phyloP scores from a whole-genome alignment of 768 basidiomycete species.

The Pleurotus tuoliensis region DNA sequence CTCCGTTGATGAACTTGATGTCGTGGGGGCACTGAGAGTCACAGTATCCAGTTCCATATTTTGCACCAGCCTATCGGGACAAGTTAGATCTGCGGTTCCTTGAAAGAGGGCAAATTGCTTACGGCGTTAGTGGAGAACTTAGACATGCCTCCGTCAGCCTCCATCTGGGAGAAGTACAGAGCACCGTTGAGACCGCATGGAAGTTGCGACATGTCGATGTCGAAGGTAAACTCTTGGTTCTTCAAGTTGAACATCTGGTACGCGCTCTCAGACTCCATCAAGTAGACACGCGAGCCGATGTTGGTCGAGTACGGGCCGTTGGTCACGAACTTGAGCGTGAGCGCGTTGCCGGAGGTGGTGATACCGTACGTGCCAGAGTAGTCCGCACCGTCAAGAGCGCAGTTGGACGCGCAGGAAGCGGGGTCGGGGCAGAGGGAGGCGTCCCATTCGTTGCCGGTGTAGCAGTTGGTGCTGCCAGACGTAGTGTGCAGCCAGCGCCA shows the following conservation, averaged over 20 bases:
- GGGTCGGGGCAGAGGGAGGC: conserved; percentile 36
- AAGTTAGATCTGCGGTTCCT: background rate
- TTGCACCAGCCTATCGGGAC: conserved; percentile 28
- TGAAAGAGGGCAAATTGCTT: background rate
- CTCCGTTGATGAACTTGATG: conserved; percentile 43
- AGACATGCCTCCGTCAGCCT: conserved; percentile 36
- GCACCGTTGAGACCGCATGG: conserved; percentile 47
- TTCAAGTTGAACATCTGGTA: conserved; percentile 36
- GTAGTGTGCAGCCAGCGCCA: conserved; percentile 38
- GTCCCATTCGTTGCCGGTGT: conserved; percentile 39
- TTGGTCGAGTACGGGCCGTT: conserved; percentile 5
- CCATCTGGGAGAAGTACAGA: conserved; percentile 44
- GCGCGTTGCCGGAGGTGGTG: conserved; percentile 32
- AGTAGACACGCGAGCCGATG: conserved; percentile 21
- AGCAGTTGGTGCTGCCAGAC: conserved; percentile 22
- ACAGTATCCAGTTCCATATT: conserved; percentile 45
- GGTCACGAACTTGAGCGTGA: conserved; percentile 37
- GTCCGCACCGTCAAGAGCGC: conserved; percentile 28
- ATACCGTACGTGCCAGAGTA: conserved; percentile 35
- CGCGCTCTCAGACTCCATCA: conserved; percentile 27
- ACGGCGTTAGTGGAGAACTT: conserved; percentile 35
- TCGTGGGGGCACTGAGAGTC: conserved; percentile 43
- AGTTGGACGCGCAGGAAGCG: conserved; percentile 31
- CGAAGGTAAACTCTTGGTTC: conserved; percentile 46
- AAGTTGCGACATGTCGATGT: conserved; percentile 44